Evolutionary conservation across 2,329 filamentous ascomycete species (phyloP), one percentile per base, ranked within the genome.

Genomic region (Cladosporium sp.): DNA sequence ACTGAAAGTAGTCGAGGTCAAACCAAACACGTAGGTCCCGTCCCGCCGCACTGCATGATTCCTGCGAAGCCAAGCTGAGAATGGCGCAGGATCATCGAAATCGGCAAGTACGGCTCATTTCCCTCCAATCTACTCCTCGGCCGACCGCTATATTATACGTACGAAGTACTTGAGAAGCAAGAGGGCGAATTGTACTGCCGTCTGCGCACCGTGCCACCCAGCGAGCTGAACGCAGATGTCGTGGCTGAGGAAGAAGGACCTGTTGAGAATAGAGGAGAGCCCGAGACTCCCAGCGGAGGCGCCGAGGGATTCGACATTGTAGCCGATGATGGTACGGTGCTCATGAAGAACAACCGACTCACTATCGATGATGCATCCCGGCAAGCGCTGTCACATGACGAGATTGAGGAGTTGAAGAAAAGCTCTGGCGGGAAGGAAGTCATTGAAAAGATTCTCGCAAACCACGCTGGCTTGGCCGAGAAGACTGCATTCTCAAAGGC

Each of bases 401-500:
- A 88, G 63, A 88, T 88, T 46, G 84, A 88, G 62, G 78, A 79
- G 57, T 69, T 88, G 56, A 88, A 88, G 67, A 79, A 78, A 60
- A 60, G 55, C n/a, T 77, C 89, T 50, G 86, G 85, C 9, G 92
- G 91, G 11, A 86, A 87, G 66, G 91, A 95, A 45, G 79, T 98
- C 41, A 93, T 98, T 56, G 85, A 88, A n/a, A 95, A 91, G 70
- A 82, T 98, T 20, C 80, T 98, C 69, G 78, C 90, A 25, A 93
- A 90, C 38, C 93, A 98, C 68, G 84, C 87, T 15, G 87, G 85
- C 1, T 78, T 98, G 38, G 90, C 95, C 58, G 86, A 97, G 72
- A 98, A 98, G 76, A 97, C 93, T 0, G 78, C 83, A 0, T 98
- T 94, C 63, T 94, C 90, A 2, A 75, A 96, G 51, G 91, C 92